These are phyloP conservation scores for Ophiostoma australiae DNA, from an alignment of 2,329 filamentous ascomycete species.

Conservation along the genomic window DNA sequence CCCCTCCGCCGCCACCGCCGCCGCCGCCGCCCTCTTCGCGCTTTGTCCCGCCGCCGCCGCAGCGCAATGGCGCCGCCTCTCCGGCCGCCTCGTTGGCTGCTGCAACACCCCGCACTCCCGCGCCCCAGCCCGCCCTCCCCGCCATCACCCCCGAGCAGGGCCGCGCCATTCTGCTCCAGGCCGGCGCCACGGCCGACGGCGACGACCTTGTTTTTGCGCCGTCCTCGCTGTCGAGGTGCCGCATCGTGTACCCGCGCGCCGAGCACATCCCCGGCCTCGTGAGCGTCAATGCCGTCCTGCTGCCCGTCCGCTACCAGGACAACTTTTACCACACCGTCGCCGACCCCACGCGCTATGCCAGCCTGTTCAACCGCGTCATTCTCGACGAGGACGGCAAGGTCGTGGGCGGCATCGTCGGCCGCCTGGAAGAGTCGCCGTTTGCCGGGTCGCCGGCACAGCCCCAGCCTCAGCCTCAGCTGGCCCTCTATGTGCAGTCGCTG, in stretches of 20 bases:
- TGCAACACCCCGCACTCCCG: constrained; percentile 15
- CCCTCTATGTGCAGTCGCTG: constrained; percentile 61
- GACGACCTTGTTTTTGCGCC: constrained; percentile 22
- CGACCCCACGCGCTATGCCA: constrained; percentile 44
- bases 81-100: background rate
- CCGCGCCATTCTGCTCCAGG: constrained; percentile 27
- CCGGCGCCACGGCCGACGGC: constrained; percentile 18
- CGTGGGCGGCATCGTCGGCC: constrained; percentile 58
- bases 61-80: constrained; percentile 9
- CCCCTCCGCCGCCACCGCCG: constrained; percentile 32
- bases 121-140: constrained; percentile 18
- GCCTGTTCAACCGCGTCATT: constrained; percentile 55
- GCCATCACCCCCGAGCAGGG: constrained; percentile 22
- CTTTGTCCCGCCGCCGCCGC: constrained; percentile 25
- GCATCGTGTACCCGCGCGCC: constrained; percentile 32
- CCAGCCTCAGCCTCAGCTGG: constrained; percentile 32
- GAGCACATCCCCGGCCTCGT: constrained; percentile 55
- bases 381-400: constrained; percentile 44
- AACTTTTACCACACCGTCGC: constrained; percentile 56
- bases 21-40: constrained; percentile 27
- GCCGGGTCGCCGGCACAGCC: background rate
- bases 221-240: constrained; percentile 26
- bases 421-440: constrained; percentile 45
- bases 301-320: constrained; percentile 60
- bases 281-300: constrained; percentile 60